Percentiles rank a stretch among this genome's conserved stretches.
Evolutionary conservation across 352 stramenopile species (phyloP).

Genomic region (Saprolegnia parasitica): DNA sequence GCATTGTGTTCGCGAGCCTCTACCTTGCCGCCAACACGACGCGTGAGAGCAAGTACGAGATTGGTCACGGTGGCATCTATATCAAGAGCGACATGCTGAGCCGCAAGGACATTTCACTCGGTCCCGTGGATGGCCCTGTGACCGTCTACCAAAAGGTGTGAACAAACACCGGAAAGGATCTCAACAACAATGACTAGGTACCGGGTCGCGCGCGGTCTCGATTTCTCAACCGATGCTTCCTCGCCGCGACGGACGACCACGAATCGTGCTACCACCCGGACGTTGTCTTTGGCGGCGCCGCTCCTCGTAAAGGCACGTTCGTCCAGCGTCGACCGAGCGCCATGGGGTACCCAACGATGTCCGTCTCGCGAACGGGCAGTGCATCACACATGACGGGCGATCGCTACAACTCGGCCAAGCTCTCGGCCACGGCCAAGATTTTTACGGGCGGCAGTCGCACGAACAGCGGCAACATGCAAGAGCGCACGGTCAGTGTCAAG

Average conservation of each 20-base stretch:
- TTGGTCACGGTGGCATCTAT: slow-evolving; percentile 22
- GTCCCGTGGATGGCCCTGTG: neutral
- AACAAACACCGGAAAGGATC: neutral
- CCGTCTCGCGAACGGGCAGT: neutral
- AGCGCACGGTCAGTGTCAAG: neutral
- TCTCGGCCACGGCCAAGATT: slow-evolving; percentile 2
- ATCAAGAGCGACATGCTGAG: neutral
- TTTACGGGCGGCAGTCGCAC: neutral
- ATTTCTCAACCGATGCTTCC: slow-evolving; percentile 11
- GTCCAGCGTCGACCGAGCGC: neutral
- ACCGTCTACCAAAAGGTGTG: neutral
- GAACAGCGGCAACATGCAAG: neutral
- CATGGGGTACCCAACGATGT: too few relatives aligned
- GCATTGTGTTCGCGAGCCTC: slow-evolving; percentile 21
- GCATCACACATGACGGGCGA: slow-evolving; percentile 1
- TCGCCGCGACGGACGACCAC: neutral
- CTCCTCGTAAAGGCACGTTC: slow-evolving; percentile 1
- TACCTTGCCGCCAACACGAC: slow-evolving; percentile 17
- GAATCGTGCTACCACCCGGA: slow-evolving; percentile 1
- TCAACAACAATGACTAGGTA: slow-evolving; percentile 3
- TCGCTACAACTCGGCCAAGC: slow-evolving; percentile 6
- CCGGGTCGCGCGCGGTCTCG: neutral
- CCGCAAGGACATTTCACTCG: neutral
- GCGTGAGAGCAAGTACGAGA: neutral
- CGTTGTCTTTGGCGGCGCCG: neutral